Evolutionary conservation across 2,329 filamentous ascomycete genomes (phyloP).

Genomic region (Cladosporium colombiae): DNA sequence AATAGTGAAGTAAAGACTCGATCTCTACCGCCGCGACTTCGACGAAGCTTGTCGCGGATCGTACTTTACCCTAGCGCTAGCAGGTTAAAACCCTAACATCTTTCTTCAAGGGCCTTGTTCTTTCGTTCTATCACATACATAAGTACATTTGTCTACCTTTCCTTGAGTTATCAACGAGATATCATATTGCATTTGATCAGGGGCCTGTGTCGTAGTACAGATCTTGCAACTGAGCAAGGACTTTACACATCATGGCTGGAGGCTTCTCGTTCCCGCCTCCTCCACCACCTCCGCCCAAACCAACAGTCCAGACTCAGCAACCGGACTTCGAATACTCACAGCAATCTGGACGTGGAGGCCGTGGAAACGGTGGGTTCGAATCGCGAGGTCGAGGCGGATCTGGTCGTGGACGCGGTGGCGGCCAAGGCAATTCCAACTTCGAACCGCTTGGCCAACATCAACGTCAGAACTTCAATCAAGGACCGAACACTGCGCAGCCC

Average conservation of each 20-base stretch:
- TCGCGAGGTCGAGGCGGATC: conserved; percentile 37
- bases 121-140: background rate
- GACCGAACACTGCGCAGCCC: background rate
- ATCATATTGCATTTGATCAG: background rate
- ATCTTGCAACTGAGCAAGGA: background rate
- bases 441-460: conserved; percentile 10
- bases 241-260: conserved; percentile 12
- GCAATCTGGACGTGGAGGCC: conserved; percentile 29
- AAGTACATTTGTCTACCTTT: background rate
- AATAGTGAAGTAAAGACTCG: background rate
- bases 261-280: conserved; percentile 52
- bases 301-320: conserved; percentile 16
- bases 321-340: conserved; percentile 24
- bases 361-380: conserved; percentile 31
- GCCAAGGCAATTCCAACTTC: conserved; percentile 17
- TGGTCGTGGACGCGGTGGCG: conserved; percentile 29
- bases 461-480: conserved; percentile 2
- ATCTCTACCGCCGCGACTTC: background rate
- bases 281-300: conserved; percentile 44
- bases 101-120: background rate
- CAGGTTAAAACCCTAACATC: background rate
- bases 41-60: conserved; percentile 7
- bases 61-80: conserved; percentile 6
- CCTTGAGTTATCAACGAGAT: background rate
- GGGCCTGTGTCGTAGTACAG: background rate